Evolutionary conservation across 2,329 filamentous ascomycete genomes (phyloP), one percentile per base, ranked within the genome.

Genomic region (Aspergillus sp.): DNA sequence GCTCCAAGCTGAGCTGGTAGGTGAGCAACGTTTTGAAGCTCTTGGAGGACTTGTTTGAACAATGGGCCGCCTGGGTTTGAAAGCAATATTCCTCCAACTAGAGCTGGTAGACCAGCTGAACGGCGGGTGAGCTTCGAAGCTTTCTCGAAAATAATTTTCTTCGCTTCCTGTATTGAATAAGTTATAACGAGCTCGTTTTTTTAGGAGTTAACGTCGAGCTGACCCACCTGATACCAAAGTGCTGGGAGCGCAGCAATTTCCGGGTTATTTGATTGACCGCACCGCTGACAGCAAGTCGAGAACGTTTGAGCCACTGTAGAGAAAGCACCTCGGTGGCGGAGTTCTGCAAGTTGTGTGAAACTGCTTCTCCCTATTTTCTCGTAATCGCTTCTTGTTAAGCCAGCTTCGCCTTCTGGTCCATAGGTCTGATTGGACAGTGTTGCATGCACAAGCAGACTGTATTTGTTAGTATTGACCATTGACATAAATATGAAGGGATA

Each of bases 281-380:
- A 85, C 74, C 73, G 86, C 67, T 77, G 88, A 81, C 93, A 98
- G 67, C 92, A 96, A 24, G 85, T 82, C 1, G 86, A 84, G 73
- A 97, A 98, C 0, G 93, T 96, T 53, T 91, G 86, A 0, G 93
- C 90, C 2, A 98, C 95, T 0, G 93, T 93, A 0, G 91, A 95
- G 69, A 98, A 96, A 6, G 95, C 95, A 56, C 95, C 95, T 57
- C 95, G 85, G 73, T 99, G 95, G 41, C 95, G 85, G 31, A 99
- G 80, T 52, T 85, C 90, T 0, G 91, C 86, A 8, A 99, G 80
- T 69, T 99, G 91, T 2, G 85, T 84, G 69, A 97, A 96, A 15
- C 90, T 88, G 6, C 96, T 76, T 40, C 84, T 80, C 8, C 92
- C 92, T 39, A 93, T 84, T 8, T 77, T 78, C 40, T 84, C 80